Conservation (phyloP, 345 rosid genomes). For the Toxicodendron radicans region DNA sequence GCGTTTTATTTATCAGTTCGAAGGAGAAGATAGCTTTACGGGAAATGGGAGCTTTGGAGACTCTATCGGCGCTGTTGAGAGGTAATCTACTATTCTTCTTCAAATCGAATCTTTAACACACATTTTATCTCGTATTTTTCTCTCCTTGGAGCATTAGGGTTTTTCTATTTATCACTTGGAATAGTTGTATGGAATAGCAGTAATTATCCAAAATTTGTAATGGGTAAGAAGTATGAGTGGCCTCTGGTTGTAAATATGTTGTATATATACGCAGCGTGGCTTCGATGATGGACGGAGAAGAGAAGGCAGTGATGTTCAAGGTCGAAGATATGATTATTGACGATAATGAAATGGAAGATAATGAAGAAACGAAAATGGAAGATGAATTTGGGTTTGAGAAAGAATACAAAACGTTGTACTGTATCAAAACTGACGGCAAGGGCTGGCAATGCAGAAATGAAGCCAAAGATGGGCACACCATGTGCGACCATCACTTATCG, state of each 20-base stretch:
- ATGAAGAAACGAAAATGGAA: conserved; percentile 16
- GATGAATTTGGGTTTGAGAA: conserved; percentile 14
- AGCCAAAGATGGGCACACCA: conserved; percentile 23
- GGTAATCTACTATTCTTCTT: conserved; percentile 45
- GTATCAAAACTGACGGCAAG: conserved; percentile 36
- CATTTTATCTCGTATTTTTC: conserved; percentile 24
- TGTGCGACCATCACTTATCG: conserved; percentile 28
- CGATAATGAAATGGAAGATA: conserved; percentile 25
- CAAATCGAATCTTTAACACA: conserved; percentile 17
- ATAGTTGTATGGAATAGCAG: conserved; percentile 16
- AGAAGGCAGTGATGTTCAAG: conserved; percentile 26
- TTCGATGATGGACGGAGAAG: conserved; percentile 41
- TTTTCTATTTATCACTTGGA: conserved; percentile 33
- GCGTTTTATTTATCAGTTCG: conserved; percentile 40
- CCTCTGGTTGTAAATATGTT: conserved; percentile 24
- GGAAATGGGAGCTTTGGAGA: conserved; percentile 70
- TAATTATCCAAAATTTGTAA: conserved; percentile 39
- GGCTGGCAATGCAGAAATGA: conserved; percentile 33
- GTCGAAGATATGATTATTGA: conserved; percentile 35
- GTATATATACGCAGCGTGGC: conserved; percentile 37
- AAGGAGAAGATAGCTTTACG: conserved; percentile 50
- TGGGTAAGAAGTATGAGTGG: conserved; percentile 22
- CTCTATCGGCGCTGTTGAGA: conserved; percentile 53
- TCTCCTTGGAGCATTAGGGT: conserved; percentile 44
- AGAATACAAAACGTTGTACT: conserved; percentile 15